Evolutionary conservation across 2,329 filamentous ascomycete species (phyloP).

Genomic region (Xylaria sp.): DNA sequence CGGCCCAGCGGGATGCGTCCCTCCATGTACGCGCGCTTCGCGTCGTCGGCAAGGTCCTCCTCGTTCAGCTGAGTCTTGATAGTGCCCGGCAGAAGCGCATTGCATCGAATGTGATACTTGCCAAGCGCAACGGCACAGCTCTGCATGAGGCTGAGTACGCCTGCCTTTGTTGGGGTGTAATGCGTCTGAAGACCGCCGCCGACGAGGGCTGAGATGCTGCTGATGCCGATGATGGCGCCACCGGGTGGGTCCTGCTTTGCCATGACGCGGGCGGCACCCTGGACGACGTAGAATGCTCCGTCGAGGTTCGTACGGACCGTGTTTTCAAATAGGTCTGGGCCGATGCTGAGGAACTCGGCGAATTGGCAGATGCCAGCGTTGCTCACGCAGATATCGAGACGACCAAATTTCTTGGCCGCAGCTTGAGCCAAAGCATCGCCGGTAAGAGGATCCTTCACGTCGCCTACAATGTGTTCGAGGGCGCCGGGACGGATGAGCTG

Average conservation of each 20-base stretch:
- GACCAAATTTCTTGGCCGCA: constrained; percentile 55
- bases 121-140: constrained; percentile 75
- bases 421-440: constrained; percentile 61
- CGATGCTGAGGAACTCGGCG: constrained; percentile 73
- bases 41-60: constrained; percentile 67
- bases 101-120: constrained; percentile 70
- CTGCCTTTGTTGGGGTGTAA: constrained; percentile 86
- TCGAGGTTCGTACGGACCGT: constrained; percentile 78
- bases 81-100: constrained; percentile 77
- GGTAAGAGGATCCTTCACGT: constrained; percentile 70
- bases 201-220: constrained; percentile 68
- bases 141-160: constrained; percentile 76
- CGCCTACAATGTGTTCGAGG: constrained; percentile 66
- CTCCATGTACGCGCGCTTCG: constrained; percentile 74
- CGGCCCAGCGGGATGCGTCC: constrained; percentile 72
- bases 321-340: constrained; percentile 61
- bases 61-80: constrained; percentile 82
- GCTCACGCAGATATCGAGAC: constrained; percentile 73
- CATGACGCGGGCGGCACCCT: constrained; percentile 83
- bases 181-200: constrained; percentile 76
- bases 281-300: constrained; percentile 82
- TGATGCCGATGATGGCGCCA: constrained; percentile 74
- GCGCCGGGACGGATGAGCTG: constrained; percentile 44
- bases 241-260: constrained; percentile 59
- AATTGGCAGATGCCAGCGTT: constrained; percentile 90